Conservation (phyloP, 2,329 filamentous ascomycete species). For the Corynespora cassiicola region DNA sequence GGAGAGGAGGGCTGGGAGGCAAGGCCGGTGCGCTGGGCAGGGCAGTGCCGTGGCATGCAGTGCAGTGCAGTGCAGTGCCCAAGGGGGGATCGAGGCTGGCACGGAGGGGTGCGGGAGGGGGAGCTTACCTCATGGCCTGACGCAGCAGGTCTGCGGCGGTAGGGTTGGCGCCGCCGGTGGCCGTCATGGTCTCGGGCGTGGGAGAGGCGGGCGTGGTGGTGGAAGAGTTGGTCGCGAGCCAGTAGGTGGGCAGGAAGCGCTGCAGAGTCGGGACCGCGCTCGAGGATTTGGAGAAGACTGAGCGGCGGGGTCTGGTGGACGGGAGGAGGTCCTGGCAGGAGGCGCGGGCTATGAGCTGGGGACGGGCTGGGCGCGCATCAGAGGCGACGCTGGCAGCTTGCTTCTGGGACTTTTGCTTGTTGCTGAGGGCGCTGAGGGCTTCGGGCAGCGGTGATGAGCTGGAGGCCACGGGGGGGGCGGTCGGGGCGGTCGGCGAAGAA, state of each 20-base stretch:
- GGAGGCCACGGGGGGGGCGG: slow-evolving; percentile 2
- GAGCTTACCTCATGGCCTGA: slow-evolving; percentile 64
- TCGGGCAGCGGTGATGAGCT: slow-evolving; percentile 8
- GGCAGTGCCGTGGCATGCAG: too few relatives aligned
- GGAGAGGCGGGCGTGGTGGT: too few relatives aligned
- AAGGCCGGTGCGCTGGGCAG: too few relatives aligned
- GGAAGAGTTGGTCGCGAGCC: slow-evolving; percentile 33
- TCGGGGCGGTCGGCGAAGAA: too few relatives aligned
- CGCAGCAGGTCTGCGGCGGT: slow-evolving; percentile 64
- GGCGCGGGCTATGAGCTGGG: slow-evolving; percentile 39
- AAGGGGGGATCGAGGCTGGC: too few relatives aligned
- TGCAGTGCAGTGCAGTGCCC: too few relatives aligned
- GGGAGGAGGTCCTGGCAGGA: slow-evolving; percentile 32
- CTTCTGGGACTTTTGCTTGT: too few relatives aligned
- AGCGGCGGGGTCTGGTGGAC: slow-evolving; percentile 35
- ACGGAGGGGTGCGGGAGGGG: slow-evolving; percentile 4
- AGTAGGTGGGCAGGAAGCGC: slow-evolving; percentile 34
- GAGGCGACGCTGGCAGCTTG: slow-evolving; percentile 25
- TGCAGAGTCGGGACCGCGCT: slow-evolving; percentile 53
- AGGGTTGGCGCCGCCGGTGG: slow-evolving; percentile 52
- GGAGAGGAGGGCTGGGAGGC: too few relatives aligned
- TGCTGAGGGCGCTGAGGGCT: too few relatives aligned
- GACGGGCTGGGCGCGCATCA: slow-evolving; percentile 36
- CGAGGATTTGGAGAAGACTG: slow-evolving; percentile 45
- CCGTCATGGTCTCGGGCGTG: too few relatives aligned